phyloP scores from a whole-genome alignment of 2,329 filamentous ascomycete genomes.

The Xylariales sp. region DNA sequence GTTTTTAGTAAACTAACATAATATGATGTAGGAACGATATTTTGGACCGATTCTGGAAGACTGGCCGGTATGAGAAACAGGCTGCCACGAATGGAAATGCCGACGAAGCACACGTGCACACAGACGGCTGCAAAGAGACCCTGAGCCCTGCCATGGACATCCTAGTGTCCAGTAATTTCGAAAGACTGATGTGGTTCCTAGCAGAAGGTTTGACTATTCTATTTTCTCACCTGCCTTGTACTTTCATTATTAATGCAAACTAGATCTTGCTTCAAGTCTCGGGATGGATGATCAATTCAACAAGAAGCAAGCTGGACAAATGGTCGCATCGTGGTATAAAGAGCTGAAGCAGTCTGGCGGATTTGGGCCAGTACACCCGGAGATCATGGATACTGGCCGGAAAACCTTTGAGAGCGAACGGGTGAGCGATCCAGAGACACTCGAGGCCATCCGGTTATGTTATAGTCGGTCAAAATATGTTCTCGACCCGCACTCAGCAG shows the following conservation, averaged over 20 bases:
- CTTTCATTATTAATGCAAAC: slow-evolving; percentile 5
- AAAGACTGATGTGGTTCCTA: slow-evolving; percentile 93
- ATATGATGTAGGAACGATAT: slow-evolving; percentile 77
- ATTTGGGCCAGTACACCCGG: slow-evolving; percentile 79
- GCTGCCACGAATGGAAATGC: slow-evolving; percentile 69
- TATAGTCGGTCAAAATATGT: slow-evolving; percentile 73
- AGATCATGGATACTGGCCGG: slow-evolving; percentile 77
- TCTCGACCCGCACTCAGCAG: slow-evolving; percentile 91
- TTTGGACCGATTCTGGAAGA: slow-evolving; percentile 93
- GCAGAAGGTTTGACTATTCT: slow-evolving; percentile 63
- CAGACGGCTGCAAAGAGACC: slow-evolving; percentile 87
- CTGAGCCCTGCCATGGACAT: slow-evolving; percentile 98
- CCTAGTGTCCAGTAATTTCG: slow-evolving; percentile 94
- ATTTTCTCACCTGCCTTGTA: neutral
- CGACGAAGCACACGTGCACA: slow-evolving; percentile 72
- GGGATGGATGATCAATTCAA: slow-evolving; percentile 74
- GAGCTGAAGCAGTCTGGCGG: slow-evolving; percentile 84
- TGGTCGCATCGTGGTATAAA: slow-evolving; percentile 81
- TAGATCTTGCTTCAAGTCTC: slow-evolving; percentile 67
- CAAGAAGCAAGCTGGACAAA: slow-evolving; percentile 77
- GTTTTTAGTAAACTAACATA: slow-evolving; percentile 1
- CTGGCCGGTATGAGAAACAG: slow-evolving; percentile 89
- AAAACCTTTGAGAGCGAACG: slow-evolving; percentile 84
- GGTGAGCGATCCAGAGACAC: slow-evolving; percentile 73
- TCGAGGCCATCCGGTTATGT: slow-evolving; percentile 71